Conservation (phyloP, 2,329 filamentous ascomycete species). For the Stachybotrys echinatus region DNA sequence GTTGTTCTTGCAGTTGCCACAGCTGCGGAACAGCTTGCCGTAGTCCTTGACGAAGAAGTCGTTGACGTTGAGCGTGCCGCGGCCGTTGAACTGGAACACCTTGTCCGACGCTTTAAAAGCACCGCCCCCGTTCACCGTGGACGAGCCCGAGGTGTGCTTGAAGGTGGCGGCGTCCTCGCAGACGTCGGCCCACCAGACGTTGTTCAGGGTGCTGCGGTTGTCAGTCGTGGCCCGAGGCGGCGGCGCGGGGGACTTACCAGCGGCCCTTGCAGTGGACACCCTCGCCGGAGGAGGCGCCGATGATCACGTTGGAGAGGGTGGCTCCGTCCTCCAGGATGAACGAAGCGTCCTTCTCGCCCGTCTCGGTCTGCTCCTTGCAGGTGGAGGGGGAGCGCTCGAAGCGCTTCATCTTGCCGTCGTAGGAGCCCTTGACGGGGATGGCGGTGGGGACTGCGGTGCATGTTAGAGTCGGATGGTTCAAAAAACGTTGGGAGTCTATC, state of each 20-base stretch:
- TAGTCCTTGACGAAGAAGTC: constrained; percentile 22
- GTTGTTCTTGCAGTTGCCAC: constrained; percentile 44
- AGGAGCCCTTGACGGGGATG: constrained; percentile 3
- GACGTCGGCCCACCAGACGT: constrained; percentile 2
- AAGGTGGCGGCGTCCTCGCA: constrained; percentile 3
- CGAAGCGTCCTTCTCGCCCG: constrained; percentile 2
- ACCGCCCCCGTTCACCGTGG: constrained; percentile 1
- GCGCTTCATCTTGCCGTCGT: constrained; percentile 2
- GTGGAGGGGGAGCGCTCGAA: too few relatives aligned
- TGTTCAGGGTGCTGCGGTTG: neutral
- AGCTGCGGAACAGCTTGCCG: constrained; percentile 45
- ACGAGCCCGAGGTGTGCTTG: constrained; percentile 1
- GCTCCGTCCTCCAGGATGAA: constrained; percentile 2
- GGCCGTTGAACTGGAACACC: constrained; percentile 3
- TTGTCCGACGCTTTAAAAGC: constrained; percentile 2
- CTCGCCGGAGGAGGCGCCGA: constrained; percentile 1
- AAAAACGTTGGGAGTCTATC: too few relatives aligned
- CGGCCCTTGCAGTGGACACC: constrained; percentile 2
- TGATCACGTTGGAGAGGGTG: constrained; percentile 1
- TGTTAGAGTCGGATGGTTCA: too few relatives aligned
- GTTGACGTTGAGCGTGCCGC: constrained; percentile 2
- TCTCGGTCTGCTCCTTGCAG: too few relatives aligned
- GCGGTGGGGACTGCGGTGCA: constrained; percentile 1
- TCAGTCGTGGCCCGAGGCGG: neutral
- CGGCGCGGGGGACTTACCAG: neutral